Evolutionary conservation across 2,329 filamentous ascomycete species (phyloP).

Genomic region (Magnaporthiopsis rhizophila): DNA sequence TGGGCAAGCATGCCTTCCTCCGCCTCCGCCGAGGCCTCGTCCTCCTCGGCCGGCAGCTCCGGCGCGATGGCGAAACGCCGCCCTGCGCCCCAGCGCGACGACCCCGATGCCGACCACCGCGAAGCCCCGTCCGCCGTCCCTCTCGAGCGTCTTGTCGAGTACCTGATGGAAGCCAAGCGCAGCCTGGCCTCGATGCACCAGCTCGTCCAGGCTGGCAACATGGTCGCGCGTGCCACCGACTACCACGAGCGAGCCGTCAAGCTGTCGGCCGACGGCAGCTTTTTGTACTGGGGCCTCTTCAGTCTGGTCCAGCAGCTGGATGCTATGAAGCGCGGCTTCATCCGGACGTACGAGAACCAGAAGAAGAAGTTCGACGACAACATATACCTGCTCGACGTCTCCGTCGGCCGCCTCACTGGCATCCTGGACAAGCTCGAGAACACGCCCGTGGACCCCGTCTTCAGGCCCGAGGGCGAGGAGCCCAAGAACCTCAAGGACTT

Average conservation of each 20-base stretch:
- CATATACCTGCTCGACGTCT: slow-evolving; percentile 57
- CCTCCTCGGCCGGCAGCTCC: neutral
- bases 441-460: slow-evolving; percentile 55
- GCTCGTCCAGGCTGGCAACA: slow-evolving; percentile 79
- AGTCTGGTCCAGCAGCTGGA: slow-evolving; percentile 46
- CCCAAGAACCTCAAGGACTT: slow-evolving; percentile 65
- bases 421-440: slow-evolving; percentile 59
- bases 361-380: slow-evolving; percentile 54
- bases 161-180: slow-evolving; percentile 80
- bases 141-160: slow-evolving; percentile 72
- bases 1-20: slow-evolving; percentile 6
- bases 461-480: slow-evolving; percentile 51
- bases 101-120: slow-evolving; percentile 27
- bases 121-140: slow-evolving; percentile 25
- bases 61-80: neutral
- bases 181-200: slow-evolving; percentile 76
- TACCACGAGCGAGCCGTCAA: slow-evolving; percentile 73
- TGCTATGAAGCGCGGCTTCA: slow-evolving; percentile 42
- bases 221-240: slow-evolving; percentile 67
- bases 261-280: slow-evolving; percentile 61
- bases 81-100: slow-evolving; percentile 6
- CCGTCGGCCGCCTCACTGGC: slow-evolving; percentile 54
- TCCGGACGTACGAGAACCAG: slow-evolving; percentile 47
- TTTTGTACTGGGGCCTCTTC: slow-evolving; percentile 54
- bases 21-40: slow-evolving; percentile 2